Percentiles rank a stretch among this genome's conserved stretches.
Conservation (phyloP, 352 stramenopile species). For the Hyaloperonospora brassicae region DNA sequence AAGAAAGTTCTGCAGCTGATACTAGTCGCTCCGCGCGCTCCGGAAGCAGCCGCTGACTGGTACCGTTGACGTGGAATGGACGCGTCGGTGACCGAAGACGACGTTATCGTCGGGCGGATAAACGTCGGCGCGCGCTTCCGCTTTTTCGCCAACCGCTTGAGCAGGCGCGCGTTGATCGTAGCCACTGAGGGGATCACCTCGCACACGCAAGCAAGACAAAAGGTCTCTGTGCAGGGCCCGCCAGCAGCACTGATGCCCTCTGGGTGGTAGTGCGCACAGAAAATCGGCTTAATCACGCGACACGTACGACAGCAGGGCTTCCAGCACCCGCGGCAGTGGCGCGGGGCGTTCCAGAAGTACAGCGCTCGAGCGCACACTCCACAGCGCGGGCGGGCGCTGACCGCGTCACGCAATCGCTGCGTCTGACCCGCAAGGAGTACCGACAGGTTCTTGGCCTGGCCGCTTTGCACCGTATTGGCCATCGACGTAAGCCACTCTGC, state of each 20-base stretch:
- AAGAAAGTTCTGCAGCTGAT: constrained; percentile 34
- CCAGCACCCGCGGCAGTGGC: constrained; percentile 59
- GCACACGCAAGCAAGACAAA: constrained; percentile 66
- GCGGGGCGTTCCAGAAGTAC: constrained; percentile 59
- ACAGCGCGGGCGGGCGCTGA: constrained; percentile 25
- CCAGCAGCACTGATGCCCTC: constrained; percentile 18
- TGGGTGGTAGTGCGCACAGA: constrained; percentile 56
- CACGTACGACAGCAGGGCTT: constrained; percentile 55
- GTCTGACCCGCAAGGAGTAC: constrained; percentile 36
- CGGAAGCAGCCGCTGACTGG: constrained; percentile 3
- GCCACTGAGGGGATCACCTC: constrained; percentile 53
- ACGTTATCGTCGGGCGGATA: constrained; percentile 35
- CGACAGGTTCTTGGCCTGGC: constrained; percentile 71
- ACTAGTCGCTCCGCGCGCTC: constrained; percentile 19
- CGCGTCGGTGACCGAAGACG: constrained; percentile 24
- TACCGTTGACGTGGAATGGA: constrained; percentile 18
- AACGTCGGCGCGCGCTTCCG: constrained; percentile 27
- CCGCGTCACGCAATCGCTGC: constrained; percentile 4
- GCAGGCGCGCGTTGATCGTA: constrained; percentile 56
- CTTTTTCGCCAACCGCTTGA: constrained; percentile 61
- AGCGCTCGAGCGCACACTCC: constrained; percentile 45
- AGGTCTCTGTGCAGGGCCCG: constrained; percentile 59
- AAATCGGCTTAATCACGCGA: constrained; percentile 63
- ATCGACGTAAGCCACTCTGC: constrained; percentile 52
- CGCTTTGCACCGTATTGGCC: constrained; percentile 51